These are phyloP conservation scores for Eucalyptus cloeziana DNA, from an alignment of 345 rosid genomes.

Conservation along the genomic window DNA sequence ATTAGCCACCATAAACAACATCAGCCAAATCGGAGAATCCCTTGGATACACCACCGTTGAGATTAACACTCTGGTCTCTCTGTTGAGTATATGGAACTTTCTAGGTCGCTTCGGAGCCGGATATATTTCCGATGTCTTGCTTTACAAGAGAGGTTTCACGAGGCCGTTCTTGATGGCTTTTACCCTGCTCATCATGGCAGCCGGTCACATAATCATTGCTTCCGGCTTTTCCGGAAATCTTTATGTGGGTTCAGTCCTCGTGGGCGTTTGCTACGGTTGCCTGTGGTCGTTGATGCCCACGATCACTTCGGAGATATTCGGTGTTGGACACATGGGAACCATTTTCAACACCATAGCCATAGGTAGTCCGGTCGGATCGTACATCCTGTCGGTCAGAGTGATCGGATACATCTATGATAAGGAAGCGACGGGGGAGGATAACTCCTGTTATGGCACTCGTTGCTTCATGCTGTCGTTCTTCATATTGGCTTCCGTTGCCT, in stretches of 20 bases:
- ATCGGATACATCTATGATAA: constrained; percentile 70
- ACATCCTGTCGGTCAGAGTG: constrained; percentile 66
- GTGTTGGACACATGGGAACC: constrained; percentile 76
- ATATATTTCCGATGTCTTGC: constrained; percentile 52
- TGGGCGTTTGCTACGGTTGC: constrained; percentile 77
- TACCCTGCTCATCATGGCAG: constrained; percentile 41
- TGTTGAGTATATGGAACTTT: constrained; percentile 87
- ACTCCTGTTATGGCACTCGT: constrained; percentile 46
- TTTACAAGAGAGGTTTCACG: constrained; percentile 55
- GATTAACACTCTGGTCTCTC: constrained; percentile 58
- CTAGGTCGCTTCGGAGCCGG: constrained; percentile 91
- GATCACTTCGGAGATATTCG: constrained; percentile 61
- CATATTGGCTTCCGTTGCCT: constrained; percentile 61
- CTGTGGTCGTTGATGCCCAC: constrained; percentile 90
- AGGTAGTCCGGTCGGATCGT: constrained; percentile 86
- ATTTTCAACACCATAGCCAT: constrained; percentile 74
- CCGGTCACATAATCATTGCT: constrained; percentile 66
- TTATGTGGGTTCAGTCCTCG: constrained; percentile 56
- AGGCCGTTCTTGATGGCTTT: constrained; percentile 68
- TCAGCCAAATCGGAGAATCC: constrained; percentile 79
- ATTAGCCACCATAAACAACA: constrained; percentile 60
- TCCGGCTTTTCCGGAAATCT: constrained; percentile 52
- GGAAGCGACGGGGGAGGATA: constrained; percentile 27
- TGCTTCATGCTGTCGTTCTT: constrained; percentile 75
- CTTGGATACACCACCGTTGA: constrained; percentile 51